phyloP scores from a whole-genome alignment of 805 yeast species.

The Scheffersomyces lignosus region DNA sequence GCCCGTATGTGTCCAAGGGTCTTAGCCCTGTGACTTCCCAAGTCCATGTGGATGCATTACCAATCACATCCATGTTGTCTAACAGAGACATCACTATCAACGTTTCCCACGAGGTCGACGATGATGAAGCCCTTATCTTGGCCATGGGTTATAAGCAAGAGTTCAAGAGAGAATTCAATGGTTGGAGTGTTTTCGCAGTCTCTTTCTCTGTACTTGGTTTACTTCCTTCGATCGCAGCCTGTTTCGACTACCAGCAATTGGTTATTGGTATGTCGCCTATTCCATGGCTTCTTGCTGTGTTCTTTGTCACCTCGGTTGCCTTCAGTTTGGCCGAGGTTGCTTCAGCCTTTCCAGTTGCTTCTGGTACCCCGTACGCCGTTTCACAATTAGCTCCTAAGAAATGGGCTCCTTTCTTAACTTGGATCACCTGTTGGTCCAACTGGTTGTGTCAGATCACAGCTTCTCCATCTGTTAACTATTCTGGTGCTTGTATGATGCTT shows the following conservation, averaged over 20 bases:
- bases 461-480: slow-evolving; percentile 59
- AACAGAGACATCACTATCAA: slow-evolving; percentile 37
- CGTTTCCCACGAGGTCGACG: slow-evolving; percentile 48
- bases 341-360: slow-evolving; percentile 64
- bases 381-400: slow-evolving; percentile 59
- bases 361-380: slow-evolving; percentile 71
- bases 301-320: slow-evolving; percentile 58
- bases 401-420: slow-evolving; percentile 53
- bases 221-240: slow-evolving; percentile 63
- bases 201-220: slow-evolving; percentile 65
- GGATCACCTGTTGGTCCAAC: slow-evolving; percentile 66
- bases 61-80: slow-evolving; percentile 39
- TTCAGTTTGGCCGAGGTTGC: slow-evolving; percentile 65
- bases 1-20: background rate
- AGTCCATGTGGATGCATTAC: slow-evolving; percentile 36
- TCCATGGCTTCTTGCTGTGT: slow-evolving; percentile 58
- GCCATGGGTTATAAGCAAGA: slow-evolving; percentile 67
- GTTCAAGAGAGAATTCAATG: slow-evolving; percentile 56
- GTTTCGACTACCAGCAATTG: slow-evolving; percentile 58
- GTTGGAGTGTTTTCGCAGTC: slow-evolving; percentile 60
- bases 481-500: slow-evolving; percentile 57
- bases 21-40: slow-evolving; percentile 19
- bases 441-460: slow-evolving; percentile 65
- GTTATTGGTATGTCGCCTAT: slow-evolving; percentile 64
- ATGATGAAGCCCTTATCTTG: slow-evolving; percentile 54